phyloP scores from a whole-genome alignment of 2,329 filamentous ascomycete species.

The Ophiostoma triangulosporum region DNA sequence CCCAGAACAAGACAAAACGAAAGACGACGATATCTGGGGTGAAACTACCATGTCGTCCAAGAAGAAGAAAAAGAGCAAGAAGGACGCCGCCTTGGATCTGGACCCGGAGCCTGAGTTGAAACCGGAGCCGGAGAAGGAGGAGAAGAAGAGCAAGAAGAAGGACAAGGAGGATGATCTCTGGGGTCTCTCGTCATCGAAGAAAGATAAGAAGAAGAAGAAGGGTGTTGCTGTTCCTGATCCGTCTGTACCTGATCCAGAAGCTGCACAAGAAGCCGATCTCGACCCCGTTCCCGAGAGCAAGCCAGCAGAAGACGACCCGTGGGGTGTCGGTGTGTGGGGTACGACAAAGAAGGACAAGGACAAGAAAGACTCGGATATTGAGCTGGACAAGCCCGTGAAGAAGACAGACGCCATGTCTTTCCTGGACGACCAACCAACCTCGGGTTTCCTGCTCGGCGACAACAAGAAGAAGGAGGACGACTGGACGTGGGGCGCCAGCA shows the following conservation, averaged over 20 bases:
- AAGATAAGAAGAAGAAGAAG: slow-evolving; percentile 22
- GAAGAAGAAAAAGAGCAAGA: slow-evolving; percentile 16
- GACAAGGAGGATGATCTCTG: background rate
- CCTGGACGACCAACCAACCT: background rate
- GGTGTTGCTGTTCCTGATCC: slow-evolving; percentile 2
- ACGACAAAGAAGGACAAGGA: slow-evolving; percentile 7
- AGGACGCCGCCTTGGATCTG: background rate
- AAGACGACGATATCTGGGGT: slow-evolving; percentile 16
- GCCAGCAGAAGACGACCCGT: slow-evolving; percentile 10
- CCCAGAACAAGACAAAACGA: slow-evolving; percentile 7
- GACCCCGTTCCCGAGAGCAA: slow-evolving; percentile 16
- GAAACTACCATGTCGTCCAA: slow-evolving; percentile 11
- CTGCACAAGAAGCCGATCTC: slow-evolving; percentile 15
- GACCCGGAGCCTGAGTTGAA: background rate
- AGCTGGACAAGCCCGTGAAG: slow-evolving; percentile 3
- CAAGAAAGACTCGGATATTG: slow-evolving; percentile 14
- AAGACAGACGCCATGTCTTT: background rate
- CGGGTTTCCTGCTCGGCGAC: slow-evolving; percentile 8
- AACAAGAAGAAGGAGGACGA: slow-evolving; percentile 17
- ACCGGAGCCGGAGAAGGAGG: slow-evolving; percentile 2
- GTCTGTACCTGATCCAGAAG: slow-evolving; percentile 15
- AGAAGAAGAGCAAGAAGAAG: background rate
- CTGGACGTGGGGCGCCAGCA: slow-evolving; percentile 12
- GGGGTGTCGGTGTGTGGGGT: slow-evolving; percentile 1
- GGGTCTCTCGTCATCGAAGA: background rate